phyloP scores from a whole-genome alignment of 306 rosid species.

The Cucurbita argyrosperma region DNA sequence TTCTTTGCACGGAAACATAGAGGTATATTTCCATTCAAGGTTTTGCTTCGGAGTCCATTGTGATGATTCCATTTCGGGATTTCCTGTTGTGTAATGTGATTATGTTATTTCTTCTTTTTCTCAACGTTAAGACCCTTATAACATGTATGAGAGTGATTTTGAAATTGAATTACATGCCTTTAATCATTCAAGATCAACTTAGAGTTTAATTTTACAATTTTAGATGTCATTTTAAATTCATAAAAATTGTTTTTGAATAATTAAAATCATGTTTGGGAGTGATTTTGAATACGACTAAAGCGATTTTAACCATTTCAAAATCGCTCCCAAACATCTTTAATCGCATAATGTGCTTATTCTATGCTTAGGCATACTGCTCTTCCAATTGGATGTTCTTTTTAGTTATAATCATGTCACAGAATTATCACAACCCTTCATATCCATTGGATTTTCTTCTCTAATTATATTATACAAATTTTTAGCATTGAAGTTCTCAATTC shows the following conservation, averaged over 20 bases:
- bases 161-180: too few relatives aligned
- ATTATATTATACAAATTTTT: not conserved
- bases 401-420: not conserved
- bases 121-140: not conserved
- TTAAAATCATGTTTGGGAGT: too few relatives aligned
- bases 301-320: too few relatives aligned
- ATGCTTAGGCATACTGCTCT: not conserved
- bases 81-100: not conserved
- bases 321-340: too few relatives aligned
- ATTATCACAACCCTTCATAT: not conserved
- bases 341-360: not conserved
- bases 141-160: too few relatives aligned
- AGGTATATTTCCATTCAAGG: constrained; percentile 32
- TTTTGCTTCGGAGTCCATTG: not conserved
- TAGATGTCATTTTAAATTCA: too few relatives aligned
- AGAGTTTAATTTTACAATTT: too few relatives aligned
- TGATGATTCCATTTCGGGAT: not conserved
- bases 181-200: too few relatives aligned
- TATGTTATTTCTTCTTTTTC: not conserved
- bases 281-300: too few relatives aligned
- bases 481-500: not conserved
- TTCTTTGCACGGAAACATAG: constrained; percentile 57
- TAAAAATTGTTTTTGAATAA: too few relatives aligned
- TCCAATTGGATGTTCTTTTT: not conserved
- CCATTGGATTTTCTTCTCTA: not conserved